Conservation (phyloP, 2,329 filamentous ascomycete species). For the Aspergillus texensis region DNA sequence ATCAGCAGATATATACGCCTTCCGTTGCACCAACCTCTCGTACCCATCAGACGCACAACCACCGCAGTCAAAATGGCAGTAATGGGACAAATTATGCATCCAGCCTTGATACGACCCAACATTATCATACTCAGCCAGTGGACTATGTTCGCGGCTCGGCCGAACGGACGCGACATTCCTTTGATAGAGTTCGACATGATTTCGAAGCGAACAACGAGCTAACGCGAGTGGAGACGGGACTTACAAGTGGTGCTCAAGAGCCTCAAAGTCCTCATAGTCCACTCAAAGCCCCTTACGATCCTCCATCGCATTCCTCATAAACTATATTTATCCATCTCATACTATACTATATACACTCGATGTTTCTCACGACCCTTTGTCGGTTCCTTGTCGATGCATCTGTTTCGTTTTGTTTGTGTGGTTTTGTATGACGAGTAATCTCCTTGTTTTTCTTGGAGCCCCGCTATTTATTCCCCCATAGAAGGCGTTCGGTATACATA, state of each 20-base stretch:
- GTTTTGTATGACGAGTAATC: slow-evolving; percentile 33
- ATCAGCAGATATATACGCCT: slow-evolving; percentile 88
- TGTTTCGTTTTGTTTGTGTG: slow-evolving; percentile 23
- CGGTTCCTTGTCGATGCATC: slow-evolving; percentile 25
- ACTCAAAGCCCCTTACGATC: slow-evolving; percentile 37
- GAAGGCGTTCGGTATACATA: slow-evolving; percentile 43
- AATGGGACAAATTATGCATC: slow-evolving; percentile 88
- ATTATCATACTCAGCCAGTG: slow-evolving; percentile 61
- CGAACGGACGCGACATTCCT: slow-evolving; percentile 81
- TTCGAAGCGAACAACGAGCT: slow-evolving; percentile 92
- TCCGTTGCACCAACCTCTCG: slow-evolving; percentile 77
- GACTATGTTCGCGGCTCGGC: slow-evolving; percentile 70
- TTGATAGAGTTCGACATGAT: slow-evolving; percentile 80
- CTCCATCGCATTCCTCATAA: slow-evolving; percentile 35
- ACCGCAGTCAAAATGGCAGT: slow-evolving; percentile 84
- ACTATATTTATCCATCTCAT: slow-evolving; percentile 18
- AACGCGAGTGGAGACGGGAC: slow-evolving; percentile 75
- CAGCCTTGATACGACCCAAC: slow-evolving; percentile 47
- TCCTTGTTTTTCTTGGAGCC: slow-evolving; percentile 23
- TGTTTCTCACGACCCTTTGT: slow-evolving; percentile 36
- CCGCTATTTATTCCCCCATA: slow-evolving; percentile 42
- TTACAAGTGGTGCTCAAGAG: slow-evolving; percentile 29
- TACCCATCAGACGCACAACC: slow-evolving; percentile 79
- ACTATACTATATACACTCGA: slow-evolving; percentile 30
- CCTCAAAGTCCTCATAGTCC: slow-evolving; percentile 36